A percentile compares a stretch with the other conserved stretches of the same genome.
Evolutionary conservation across 768 basidiomycete genomes (phyloP).

Genomic region (Neoboletus magnificus): DNA sequence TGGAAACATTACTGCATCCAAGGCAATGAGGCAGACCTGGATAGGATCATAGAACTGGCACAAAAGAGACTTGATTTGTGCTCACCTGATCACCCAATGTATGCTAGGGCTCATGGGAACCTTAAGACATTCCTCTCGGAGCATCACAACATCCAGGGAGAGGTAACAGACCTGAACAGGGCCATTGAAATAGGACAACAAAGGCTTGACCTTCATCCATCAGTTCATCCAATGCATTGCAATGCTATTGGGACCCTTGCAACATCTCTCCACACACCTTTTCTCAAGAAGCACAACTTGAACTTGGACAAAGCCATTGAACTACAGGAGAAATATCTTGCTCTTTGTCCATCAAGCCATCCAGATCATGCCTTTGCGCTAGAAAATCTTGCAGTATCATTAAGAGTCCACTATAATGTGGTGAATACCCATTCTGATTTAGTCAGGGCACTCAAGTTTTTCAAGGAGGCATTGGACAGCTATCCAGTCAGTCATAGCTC

Average conservation of each 20-base stretch:
- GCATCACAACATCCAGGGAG: neutral
- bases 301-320: too few relatives aligned
- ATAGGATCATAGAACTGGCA: neutral
- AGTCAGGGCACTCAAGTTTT: too few relatives aligned
- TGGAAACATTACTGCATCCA: neutral
- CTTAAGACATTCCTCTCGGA: neutral
- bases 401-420: too few relatives aligned
- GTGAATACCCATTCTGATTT: too few relatives aligned
- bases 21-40: neutral
- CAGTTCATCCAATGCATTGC: neutral
- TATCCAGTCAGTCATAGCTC: neutral
- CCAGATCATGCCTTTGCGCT: too few relatives aligned
- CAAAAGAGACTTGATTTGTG: neutral
- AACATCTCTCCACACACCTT: rapidly evolving
- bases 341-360: too few relatives aligned
- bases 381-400: too few relatives aligned
- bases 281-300: too few relatives aligned
- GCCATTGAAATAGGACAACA: neutral
- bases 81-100: too few relatives aligned
- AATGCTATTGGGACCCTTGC: neutral
- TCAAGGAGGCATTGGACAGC: too few relatives aligned
- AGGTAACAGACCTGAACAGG: neutral
- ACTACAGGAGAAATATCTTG: too few relatives aligned
- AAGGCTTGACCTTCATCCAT: neutral
- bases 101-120: neutral